Base-by-base conservation (phyloP, 345 rosid genomes). In the Salix suchowensis region DNA sequence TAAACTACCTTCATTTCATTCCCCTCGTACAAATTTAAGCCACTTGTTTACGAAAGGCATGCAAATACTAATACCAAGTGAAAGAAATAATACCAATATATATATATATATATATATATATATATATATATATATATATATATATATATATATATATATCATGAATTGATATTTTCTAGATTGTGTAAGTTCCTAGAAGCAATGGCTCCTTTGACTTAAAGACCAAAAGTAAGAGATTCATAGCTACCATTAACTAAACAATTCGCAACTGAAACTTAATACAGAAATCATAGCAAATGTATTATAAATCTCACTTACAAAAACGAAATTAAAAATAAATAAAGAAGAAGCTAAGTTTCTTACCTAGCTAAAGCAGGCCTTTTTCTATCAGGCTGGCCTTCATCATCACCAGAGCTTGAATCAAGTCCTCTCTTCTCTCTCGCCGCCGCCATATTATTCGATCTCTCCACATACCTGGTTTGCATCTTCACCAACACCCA, bases 281-380 rank as follows among this genome's bases (percentile, higher is more conserved):
- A 13, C 23, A 50, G 36, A 48, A 26, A 32, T 40, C 14, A 46
- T 64, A 26, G n/a, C 48, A 68, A 34, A 62, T 10, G 12, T 42
- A 16, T 13, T 21, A n/a, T 54, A 54, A 54, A 4, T 54, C 60
- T 54, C 60, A 54, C 23, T 54, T 7, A 5, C 7, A 48, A 21
- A 32, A 26, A 46, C 1, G 9, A 32, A 28, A 40, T 40, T 40
- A 34, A 34, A 34, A 34, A 34, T 0, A 34, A 34, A 34, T 34
- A 34, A 34, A 34, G 37, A 34, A 34, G 37, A 34, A 34, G 9
- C 44, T 40, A 7, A 1, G 7, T 14, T 14, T 19, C 24, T n/a
- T 24, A 82, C 84, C 84, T 77, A 52, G 84, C 81, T 71, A 82
- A 82, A 77, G 84, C 84, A 46, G 81, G 84, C 37, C 84, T 78